Base-by-base conservation (phyloP, 768 basidiomycete species). In the Suillus clintonianus region DNA sequence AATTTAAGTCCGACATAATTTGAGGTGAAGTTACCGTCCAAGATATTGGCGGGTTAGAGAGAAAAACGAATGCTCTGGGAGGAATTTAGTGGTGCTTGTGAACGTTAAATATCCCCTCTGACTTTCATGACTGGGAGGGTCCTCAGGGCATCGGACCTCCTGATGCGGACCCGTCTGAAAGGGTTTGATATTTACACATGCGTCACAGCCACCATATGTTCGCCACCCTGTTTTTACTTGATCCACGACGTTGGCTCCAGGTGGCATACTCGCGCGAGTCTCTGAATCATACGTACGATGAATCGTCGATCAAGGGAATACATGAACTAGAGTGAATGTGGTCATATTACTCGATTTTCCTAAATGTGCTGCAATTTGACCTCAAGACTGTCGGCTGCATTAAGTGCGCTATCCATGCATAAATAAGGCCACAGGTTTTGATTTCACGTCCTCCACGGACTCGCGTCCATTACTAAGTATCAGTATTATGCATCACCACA, bases 1-100 rank as follows among this genome's bases (percentile, higher is more conserved):
- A 91, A 8, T 69, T n/a, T 24, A 30, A 5, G 34, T 66, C 64
- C 53, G 75, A 74, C 74, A 77, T 75, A 4, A 5, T 41, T 41
- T 57, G 41, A 53, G 15, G 37, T 61, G 22, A 30, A 19, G 39
- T 61, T 3, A 41, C n/a, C 14, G 24, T 57, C 9, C 11, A 36
- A 11, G 47, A 22, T 62, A 9, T 32, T 59, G 59, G 39, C 24
- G 24, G 30, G 24, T 60, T n/a, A 60, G 32, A 14, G 59, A 56
- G 51, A 19, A 8, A 32, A 32, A 5, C n/a, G 4, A 27, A 22
- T 24, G 36, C 19, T 57, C 45, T 34, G 11, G 59, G 30, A 53
- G 17, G 34, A 54, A 56, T 19, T 19, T n/a, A 6, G 36, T n/a
- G 59, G 5, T 30, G 17, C 13, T 39, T 37, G 36, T 17, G 55